Evolutionary conservation across 345 rosid species (phyloP).

Genomic region (Murraya paniculata): DNA sequence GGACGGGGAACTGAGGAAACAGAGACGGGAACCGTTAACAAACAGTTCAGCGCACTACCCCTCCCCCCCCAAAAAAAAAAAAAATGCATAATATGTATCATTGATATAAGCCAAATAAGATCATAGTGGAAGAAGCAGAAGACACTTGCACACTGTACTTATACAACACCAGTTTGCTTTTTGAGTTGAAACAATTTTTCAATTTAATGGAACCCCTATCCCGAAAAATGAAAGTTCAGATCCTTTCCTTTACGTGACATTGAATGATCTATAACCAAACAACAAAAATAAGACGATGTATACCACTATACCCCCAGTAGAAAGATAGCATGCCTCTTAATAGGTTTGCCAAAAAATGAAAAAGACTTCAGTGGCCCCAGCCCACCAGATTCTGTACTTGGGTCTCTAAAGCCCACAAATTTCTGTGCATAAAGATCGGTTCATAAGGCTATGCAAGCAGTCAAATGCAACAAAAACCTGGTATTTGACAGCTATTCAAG

Average conservation of each 20-base stretch:
- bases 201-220: not conserved
- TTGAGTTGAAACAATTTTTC: not conserved
- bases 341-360: not conserved
- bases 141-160: not conserved
- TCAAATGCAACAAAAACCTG: slow-evolving; percentile 1
- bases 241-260: not conserved
- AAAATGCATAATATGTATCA: not conserved
- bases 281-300: not conserved
- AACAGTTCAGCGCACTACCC: not conserved
- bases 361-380: not conserved
- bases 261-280: not conserved
- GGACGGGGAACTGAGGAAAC: not conserved
- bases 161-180: not conserved
- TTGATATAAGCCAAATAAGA: not conserved
- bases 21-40: not conserved
- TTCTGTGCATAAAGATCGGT: not conserved
- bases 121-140: not conserved
- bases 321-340: not conserved
- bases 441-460: not conserved
- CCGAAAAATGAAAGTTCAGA: not conserved
- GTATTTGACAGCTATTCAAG: not conserved
- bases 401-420: not conserved
- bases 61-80: accelerated
- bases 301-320: not conserved
- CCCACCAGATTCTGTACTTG: not conserved